These are phyloP conservation scores for Vickermania ingenoplastis DNA, from an alignment of 208 protist genomes.

Conservation along the genomic window DNA sequence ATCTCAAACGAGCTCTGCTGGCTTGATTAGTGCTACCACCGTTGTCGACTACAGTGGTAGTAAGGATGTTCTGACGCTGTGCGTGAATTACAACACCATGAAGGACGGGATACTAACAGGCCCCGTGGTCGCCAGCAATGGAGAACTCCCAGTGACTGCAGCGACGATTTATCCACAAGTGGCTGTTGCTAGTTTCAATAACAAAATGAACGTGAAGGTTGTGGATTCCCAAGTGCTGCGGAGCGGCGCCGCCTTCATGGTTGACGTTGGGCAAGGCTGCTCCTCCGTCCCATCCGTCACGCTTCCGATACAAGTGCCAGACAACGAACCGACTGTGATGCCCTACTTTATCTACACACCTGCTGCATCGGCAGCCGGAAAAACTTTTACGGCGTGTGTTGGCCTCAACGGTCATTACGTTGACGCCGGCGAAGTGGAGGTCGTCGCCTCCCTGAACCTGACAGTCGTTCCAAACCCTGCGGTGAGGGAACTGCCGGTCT, in stretches of 20 bases:
- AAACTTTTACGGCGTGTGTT: slow-evolving; percentile 24
- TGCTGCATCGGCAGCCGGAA: slow-evolving; percentile 3
- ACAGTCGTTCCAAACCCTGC: slow-evolving; percentile 9
- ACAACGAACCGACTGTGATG: not conserved
- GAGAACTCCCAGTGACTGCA: slow-evolving; percentile 7
- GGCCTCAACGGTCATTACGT: slow-evolving; percentile 11
- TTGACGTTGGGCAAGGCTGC: slow-evolving; percentile 6
- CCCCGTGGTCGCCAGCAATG: slow-evolving; percentile 14
- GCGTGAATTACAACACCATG: slow-evolving; percentile 44
- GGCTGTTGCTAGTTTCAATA: slow-evolving; percentile 16
- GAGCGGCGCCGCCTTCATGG: slow-evolving; percentile 14
- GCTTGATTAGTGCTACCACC: slow-evolving; percentile 20
- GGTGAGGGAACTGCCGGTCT: slow-evolving; percentile 16
- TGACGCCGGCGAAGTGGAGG: slow-evolving; percentile 16
- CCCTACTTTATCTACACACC: slow-evolving; percentile 21
- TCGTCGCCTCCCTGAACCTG: slow-evolving; percentile 17
- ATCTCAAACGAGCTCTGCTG: slow-evolving; percentile 2
- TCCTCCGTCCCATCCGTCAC: slow-evolving; percentile 1
- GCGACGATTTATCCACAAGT: slow-evolving; percentile 15
- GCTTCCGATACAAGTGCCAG: slow-evolving; percentile 11
- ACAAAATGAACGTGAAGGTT: slow-evolving; percentile 31
- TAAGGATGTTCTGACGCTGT: slow-evolving; percentile 23
- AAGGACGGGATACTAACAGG: slow-evolving; percentile 11
- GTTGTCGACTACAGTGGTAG: slow-evolving; percentile 12
- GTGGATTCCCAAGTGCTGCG: slow-evolving; percentile 22